phyloP scores from a whole-genome alignment of 106 monocot genomes.

The Amphibolis antarctica region DNA sequence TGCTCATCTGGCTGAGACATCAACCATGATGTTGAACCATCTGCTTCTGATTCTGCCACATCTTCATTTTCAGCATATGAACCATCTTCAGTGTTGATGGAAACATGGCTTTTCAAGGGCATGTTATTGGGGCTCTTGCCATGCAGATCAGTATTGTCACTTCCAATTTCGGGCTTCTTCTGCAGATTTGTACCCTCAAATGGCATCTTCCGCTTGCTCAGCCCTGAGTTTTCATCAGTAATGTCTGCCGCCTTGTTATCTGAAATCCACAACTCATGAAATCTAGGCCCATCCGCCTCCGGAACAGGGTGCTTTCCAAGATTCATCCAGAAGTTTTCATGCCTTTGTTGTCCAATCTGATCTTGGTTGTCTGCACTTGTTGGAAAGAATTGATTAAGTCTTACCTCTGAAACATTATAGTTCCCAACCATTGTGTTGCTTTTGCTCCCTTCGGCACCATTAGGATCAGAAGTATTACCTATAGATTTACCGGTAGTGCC shows the following conservation, averaged over 20 bases:
- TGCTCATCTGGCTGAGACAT: constrained; percentile 37
- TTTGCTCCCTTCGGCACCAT: constrained; percentile 41
- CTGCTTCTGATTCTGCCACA: constrained; percentile 68
- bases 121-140: constrained; percentile 20
- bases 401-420: constrained; percentile 20
- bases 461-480: constrained; percentile 33
- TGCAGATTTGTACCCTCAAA: constrained; percentile 41
- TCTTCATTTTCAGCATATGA: constrained; percentile 65
- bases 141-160: constrained; percentile 15
- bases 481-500: constrained; percentile 48
- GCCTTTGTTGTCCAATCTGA: constrained; percentile 20
- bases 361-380: constrained; percentile 22
- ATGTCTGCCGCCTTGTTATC: constrained; percentile 19
- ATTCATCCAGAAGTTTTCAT: constrained; percentile 40
- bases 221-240: constrained; percentile 38
- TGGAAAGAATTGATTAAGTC: constrained; percentile 33
- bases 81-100: constrained; percentile 45
- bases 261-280: constrained; percentile 34
- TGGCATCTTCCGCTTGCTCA: constrained; percentile 41
- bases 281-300: constrained; percentile 15
- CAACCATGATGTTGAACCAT: constrained; percentile 61
- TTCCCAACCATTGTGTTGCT: constrained; percentile 12
- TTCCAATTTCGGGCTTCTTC: constrained; percentile 39
- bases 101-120: constrained; percentile 31
- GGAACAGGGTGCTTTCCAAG: constrained; percentile 24